Evolutionary conservation across 2,329 filamentous ascomycete species (phyloP).

Genomic region (Ceratocystis smalleyi): DNA sequence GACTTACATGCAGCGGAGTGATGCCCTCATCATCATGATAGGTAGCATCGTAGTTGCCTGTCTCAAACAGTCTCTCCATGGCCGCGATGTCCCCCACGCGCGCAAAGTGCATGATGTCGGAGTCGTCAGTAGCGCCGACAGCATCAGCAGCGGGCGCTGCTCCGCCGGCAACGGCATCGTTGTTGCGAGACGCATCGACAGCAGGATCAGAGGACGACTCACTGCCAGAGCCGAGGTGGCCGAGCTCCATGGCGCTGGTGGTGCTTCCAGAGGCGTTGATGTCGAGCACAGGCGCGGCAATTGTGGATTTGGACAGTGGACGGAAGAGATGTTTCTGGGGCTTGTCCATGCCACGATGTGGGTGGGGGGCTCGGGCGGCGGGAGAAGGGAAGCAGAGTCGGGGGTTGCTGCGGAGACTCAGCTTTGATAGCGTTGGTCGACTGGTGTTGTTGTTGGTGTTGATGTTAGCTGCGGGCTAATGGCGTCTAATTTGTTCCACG

Average conservation of each 20-base stretch:
- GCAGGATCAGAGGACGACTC: constrained; percentile 19
- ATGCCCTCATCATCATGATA: constrained; percentile 86
- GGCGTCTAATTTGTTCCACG: not conserved
- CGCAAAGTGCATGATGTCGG: constrained; percentile 92
- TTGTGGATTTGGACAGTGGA: constrained; percentile 38
- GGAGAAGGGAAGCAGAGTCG: not conserved
- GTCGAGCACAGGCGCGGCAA: constrained; percentile 40
- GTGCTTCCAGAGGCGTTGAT: constrained; percentile 20
- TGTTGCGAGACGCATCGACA: not conserved
- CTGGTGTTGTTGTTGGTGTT: constrained; percentile 7
- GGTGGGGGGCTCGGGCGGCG: not conserved
- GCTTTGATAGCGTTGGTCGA: too few relatives aligned
- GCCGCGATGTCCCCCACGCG: constrained; percentile 69
- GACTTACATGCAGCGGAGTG: constrained; percentile 76
- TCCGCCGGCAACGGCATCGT: constrained; percentile 16
- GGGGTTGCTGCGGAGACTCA: too few relatives aligned
- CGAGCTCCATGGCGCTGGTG: constrained; percentile 36
- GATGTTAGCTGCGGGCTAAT: not conserved
- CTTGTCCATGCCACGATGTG: not conserved
- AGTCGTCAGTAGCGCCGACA: constrained; percentile 29
- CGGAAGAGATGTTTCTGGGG: constrained; percentile 30
- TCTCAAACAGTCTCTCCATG: constrained; percentile 82
- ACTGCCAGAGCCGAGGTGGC: constrained; percentile 27
- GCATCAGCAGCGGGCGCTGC: not conserved
- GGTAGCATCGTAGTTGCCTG: constrained; percentile 63